These are phyloP conservation scores for Talaromyces sp. DNA, from an alignment of 2,329 filamentous ascomycete species.

Conservation along the genomic window DNA sequence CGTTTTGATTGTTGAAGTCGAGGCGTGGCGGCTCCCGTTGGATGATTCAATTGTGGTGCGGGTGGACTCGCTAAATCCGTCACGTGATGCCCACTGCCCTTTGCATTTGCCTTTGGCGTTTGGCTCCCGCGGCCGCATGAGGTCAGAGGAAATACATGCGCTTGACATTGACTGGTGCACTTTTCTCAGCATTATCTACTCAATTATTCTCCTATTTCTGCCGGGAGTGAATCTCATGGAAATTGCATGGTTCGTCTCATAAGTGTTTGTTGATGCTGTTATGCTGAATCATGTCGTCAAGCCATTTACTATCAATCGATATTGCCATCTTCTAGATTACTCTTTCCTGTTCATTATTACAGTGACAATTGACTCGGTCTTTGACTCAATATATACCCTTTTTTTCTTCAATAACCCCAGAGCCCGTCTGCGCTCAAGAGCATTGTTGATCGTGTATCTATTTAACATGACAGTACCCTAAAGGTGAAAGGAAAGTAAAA, in stretches of 20 bases:
- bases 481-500: not conserved
- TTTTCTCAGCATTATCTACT: not conserved
- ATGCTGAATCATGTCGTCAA: not conserved
- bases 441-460: not conserved
- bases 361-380: not conserved
- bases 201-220: not conserved
- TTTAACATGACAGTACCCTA: not conserved
- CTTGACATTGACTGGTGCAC: not conserved
- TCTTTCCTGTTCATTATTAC: not conserved
- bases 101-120: not conserved
- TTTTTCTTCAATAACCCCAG: not conserved
- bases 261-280: not conserved
- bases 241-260: not conserved
- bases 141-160: not conserved
- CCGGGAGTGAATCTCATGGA: not conserved
- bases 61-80: constrained; percentile 39
- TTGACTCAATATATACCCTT: not conserved
- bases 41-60: constrained; percentile 36
- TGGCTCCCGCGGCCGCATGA: no score
- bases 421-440: not conserved
- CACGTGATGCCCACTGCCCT: constrained; percentile 42
- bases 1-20: constrained; percentile 38
- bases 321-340: not conserved
- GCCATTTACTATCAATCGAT: not conserved
- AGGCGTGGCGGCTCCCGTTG: constrained; percentile 22